Evolutionary conservation across 306 rosid genomes (phyloP).

Genomic region (Cucurbita ficifolia): DNA sequence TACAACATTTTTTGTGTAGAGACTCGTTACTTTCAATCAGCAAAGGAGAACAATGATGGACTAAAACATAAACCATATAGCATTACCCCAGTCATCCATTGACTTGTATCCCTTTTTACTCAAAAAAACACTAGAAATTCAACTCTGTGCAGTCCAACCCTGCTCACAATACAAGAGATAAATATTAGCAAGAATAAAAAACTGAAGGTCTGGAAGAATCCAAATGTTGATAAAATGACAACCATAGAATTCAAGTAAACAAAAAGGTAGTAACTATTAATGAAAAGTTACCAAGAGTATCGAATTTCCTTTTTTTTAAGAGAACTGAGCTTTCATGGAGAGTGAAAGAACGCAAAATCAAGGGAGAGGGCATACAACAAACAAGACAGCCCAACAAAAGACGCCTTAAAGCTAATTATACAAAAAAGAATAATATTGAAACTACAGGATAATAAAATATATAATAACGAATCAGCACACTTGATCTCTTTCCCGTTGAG

Average conservation of each 20-base stretch:
- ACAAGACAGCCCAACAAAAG: background rate
- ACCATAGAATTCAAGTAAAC: background rate
- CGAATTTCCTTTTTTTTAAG: background rate
- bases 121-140: background rate
- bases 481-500: background rate
- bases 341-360: background rate
- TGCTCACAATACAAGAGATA: background rate
- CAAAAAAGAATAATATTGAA: background rate
- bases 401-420: background rate
- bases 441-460: background rate
- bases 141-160: background rate
- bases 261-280: background rate
- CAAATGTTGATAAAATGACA: background rate
- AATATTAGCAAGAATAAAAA: background rate
- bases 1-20: background rate
- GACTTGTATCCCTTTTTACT: background rate
- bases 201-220: background rate
- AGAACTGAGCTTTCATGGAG: background rate
- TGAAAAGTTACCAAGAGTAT: background rate
- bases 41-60: background rate
- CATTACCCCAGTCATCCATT: constrained; percentile 10
- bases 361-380: background rate
- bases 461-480: background rate
- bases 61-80: background rate
- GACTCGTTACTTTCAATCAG: background rate